phyloP scores from a whole-genome alignment of 208 protist species.

The Trypanosoma melophagium region DNA sequence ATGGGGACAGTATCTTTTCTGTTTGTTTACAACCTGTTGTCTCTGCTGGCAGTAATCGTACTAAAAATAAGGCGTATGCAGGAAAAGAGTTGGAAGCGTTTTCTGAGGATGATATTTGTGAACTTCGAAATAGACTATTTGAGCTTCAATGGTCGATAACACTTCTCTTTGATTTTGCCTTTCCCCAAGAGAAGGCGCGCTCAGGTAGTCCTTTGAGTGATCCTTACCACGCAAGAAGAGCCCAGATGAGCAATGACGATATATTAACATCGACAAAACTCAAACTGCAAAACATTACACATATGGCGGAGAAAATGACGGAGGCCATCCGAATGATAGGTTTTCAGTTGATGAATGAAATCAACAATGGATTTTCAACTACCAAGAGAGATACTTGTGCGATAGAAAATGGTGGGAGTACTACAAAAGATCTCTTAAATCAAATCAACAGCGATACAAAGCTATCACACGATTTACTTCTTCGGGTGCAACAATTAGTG shows the following conservation, averaged over 20 bases:
- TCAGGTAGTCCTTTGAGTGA: background rate
- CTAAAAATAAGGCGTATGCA: background rate
- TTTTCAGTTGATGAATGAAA: constrained; percentile 32
- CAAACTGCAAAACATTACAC: constrained; percentile 19
- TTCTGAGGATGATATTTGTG: constrained; percentile 32
- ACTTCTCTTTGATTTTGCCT: constrained; percentile 61
- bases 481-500: constrained; percentile 9
- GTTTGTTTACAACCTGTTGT: constrained; percentile 34
- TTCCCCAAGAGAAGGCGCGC: constrained; percentile 27
- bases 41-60: constrained; percentile 7
- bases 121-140: constrained; percentile 50
- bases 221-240: background rate
- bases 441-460: background rate
- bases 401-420: background rate
- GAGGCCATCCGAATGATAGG: constrained; percentile 46
- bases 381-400: background rate
- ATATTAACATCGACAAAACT: constrained; percentile 31
- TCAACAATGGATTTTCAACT: constrained; percentile 18
- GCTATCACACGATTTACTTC: constrained; percentile 10
- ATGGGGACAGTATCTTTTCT: constrained; percentile 45
- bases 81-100: constrained; percentile 9
- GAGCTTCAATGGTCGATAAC: constrained; percentile 71
- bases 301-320: constrained; percentile 38
- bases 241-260: constrained; percentile 27
- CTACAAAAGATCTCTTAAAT: constrained; percentile 9